A percentile compares a stretch with the other conserved stretches of the same genome.
Conservation (phyloP, 345 rosid species). For the Heritiera littoralis region DNA sequence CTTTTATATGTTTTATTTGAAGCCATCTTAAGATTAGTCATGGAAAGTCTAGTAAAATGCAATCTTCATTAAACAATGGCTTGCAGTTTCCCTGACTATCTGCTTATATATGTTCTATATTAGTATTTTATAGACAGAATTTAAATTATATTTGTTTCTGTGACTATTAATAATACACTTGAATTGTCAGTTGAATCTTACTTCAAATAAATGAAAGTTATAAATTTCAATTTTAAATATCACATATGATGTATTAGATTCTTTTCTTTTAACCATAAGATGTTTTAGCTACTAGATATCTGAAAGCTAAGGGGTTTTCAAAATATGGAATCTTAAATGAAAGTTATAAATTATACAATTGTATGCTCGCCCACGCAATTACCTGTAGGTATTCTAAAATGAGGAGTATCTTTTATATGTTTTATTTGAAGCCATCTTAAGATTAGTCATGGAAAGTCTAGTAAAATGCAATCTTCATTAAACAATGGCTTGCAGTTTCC, state of each 20-base stretch:
- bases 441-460: not conserved
- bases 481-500: not conserved
- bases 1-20: not conserved
- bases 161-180: not conserved
- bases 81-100: not conserved
- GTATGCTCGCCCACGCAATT: not conserved
- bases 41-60: not conserved
- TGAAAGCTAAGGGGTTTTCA: not conserved
- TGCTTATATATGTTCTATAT: not conserved
- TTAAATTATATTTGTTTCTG: not conserved
- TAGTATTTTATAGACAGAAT: not conserved
- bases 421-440: constrained; percentile 2
- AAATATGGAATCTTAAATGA: not conserved
- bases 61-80: not conserved
- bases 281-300: not conserved
- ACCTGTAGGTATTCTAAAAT: not conserved
- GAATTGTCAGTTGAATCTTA: not conserved
- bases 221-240: not conserved
- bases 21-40: not conserved
- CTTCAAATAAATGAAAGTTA: not conserved
- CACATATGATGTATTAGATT: not conserved
- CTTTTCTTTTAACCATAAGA: not conserved
- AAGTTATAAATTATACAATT: not conserved
- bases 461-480: not conserved
- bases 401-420: not conserved